These are phyloP conservation scores for Colletotrichum truncatum DNA, from an alignment of 2,329 filamentous ascomycete genomes.

Conservation along the genomic window DNA sequence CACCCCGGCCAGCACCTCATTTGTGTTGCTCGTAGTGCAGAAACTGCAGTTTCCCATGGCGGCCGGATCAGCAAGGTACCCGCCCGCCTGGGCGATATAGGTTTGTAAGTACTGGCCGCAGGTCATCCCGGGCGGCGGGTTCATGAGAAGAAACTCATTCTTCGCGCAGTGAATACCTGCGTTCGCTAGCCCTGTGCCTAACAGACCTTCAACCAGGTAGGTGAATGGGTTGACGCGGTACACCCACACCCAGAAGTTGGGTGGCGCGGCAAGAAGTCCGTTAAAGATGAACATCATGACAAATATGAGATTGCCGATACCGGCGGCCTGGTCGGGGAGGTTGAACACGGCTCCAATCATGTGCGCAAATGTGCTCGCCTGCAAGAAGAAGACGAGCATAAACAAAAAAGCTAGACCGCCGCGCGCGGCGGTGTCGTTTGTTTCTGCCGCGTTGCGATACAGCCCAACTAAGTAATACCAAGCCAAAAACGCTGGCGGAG, in stretches of 20 bases:
- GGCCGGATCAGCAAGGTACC: conserved; percentile 54
- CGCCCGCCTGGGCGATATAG: conserved; percentile 56
- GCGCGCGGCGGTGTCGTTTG: conserved; percentile 54
- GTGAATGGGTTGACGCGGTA: conserved; percentile 79
- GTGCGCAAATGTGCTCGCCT: conserved; percentile 72
- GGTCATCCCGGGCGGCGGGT: conserved; percentile 60
- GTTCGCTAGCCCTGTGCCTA: conserved; percentile 71
- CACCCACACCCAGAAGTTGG: conserved; percentile 82
- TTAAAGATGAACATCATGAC: conserved; percentile 74
- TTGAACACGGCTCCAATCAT: conserved; percentile 72
- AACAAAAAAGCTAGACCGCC: conserved; percentile 72
- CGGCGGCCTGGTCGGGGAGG: conserved; percentile 69
- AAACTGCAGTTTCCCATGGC: conserved; percentile 39
- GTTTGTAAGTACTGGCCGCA: conserved; percentile 64
- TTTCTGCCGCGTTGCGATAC: conserved; percentile 64
- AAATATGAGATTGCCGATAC: conserved; percentile 70
- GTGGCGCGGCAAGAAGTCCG: conserved; percentile 77
- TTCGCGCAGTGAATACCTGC: conserved; percentile 66
- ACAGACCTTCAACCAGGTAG: conserved; percentile 74
- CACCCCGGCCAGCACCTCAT: conserved; percentile 33
- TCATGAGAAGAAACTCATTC: conserved; percentile 72
- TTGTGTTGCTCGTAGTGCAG: conserved; percentile 21
- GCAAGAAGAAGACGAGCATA: conserved; percentile 70
- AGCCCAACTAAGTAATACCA: conserved; percentile 77
- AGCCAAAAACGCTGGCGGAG: conserved; percentile 67